Evolutionary conservation across 106 monocot genomes (phyloP), one percentile per base, ranked within the genome.

Genomic region (Platanthera zijinensis): DNA sequence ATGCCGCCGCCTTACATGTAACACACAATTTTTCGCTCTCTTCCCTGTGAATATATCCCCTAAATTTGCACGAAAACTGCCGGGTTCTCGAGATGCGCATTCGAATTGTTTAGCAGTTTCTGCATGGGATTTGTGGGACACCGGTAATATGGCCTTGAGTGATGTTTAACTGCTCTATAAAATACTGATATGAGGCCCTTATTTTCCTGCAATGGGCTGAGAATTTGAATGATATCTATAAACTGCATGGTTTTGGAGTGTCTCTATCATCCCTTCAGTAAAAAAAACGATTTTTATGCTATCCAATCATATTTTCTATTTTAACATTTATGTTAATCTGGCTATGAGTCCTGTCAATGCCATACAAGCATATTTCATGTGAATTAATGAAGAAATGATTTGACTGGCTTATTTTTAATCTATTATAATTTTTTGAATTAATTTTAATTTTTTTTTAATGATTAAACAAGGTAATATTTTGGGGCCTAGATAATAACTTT

Each of bases 1-100:
- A 78, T 80, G 84, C 86, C 78, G n/a, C 79, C 85, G 4, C 84
- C 90, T n/a, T 83, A 59, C 76, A 83, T 83, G 82, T 87, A 75
- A 89, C 22, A 72, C 51, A 48, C 18, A 57, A 71, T 57, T 61
- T 46, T 62, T 66, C 7, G 11, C 14, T 10, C 51, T 4, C 30
- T 57, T 39, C 17, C 50, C 48, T 76, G 15, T 73, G 79, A 45
- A 7, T n/a, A 7, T n/a, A 10, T 62, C 6, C 79, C 72, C 47
- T 4, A 48, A 71, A 71, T 71, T 71, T 71, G 70, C 70, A 48
- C 48, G 13, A 18, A 61, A 71, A 71, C 70, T 71, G 70, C 48
- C 15, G 47, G 70, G 48, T 48, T 17, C 39, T 57, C n/a, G 48
- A 25, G 48, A 19, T 74, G 6, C 5, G 28, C 17, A 74, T 25